A percentile compares a stretch with the other conserved stretches of the same genome.
Conservation (phyloP, 768 basidiomycete genomes). For the Leccinum barrowsii region DNA sequence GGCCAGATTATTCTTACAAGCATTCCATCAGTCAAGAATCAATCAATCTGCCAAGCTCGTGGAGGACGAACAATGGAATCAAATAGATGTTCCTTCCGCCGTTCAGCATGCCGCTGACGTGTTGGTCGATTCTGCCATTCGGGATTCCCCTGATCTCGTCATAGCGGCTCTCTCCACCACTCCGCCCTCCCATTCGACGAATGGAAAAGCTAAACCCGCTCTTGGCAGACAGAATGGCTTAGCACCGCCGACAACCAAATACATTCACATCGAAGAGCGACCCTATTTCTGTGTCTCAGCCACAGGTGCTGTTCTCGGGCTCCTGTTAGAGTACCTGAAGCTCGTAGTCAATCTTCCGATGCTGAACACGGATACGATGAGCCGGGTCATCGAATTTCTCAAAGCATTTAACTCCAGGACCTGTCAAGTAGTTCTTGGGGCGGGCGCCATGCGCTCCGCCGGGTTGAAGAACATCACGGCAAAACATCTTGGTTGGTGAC, state of each 20-base stretch:
- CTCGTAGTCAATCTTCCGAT: constrained; percentile 85
- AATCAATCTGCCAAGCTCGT: constrained; percentile 83
- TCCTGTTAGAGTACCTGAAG: constrained; percentile 82
- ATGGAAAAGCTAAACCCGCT: constrained; percentile 14
- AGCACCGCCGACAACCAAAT: constrained; percentile 43
- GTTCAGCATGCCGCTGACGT: constrained; percentile 72
- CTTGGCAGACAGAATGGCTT: constrained; percentile 20
- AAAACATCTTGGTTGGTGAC: constrained; percentile 80
- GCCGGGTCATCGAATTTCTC: constrained; percentile 88
- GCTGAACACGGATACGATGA: constrained; percentile 94
- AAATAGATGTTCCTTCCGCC: constrained; percentile 58
- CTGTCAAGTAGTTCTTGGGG: constrained; percentile 96
- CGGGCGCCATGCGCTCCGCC: constrained; percentile 98
- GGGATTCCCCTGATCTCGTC: constrained; percentile 70
- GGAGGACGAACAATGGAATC: constrained; percentile 94
- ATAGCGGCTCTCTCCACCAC: constrained; percentile 25
- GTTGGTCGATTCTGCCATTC: constrained; percentile 77
- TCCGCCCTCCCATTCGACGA: constrained; percentile 2
- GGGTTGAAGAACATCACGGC: constrained; percentile 98
- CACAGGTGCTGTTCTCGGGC: constrained; percentile 66
- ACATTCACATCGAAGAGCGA: constrained; percentile 76
- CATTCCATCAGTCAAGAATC: constrained; percentile 80
- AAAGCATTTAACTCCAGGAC: constrained; percentile 98
- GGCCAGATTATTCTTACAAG: constrained; percentile 84
- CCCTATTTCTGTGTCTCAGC: constrained; percentile 84